Conservation (phyloP, 2,329 filamentous ascomycete species). For the Cladosporium sp. region DNA sequence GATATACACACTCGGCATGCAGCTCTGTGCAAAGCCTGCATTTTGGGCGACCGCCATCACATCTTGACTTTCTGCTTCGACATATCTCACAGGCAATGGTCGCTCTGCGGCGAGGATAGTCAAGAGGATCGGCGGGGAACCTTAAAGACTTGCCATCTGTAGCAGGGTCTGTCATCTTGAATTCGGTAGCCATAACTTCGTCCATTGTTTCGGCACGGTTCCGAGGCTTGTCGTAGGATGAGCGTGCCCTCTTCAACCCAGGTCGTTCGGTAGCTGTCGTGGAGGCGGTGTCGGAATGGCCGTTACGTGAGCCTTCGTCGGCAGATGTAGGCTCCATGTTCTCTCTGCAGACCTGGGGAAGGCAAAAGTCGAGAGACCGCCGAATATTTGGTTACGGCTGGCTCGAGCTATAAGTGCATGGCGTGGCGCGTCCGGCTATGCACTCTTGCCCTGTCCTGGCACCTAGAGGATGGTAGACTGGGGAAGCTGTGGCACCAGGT, state of each 20-base stretch:
- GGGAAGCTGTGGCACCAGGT: slow-evolving; percentile 6
- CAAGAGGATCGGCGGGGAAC: slow-evolving; percentile 22
- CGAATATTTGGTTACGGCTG: neutral
- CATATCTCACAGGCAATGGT: slow-evolving; percentile 34
- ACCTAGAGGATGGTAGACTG: slow-evolving; percentile 7
- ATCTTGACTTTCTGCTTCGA: slow-evolving; percentile 30
- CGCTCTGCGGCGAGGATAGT: slow-evolving; percentile 31
- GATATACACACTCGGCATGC: slow-evolving; percentile 77
- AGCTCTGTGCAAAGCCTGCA: slow-evolving; percentile 80
- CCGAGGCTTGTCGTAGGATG: slow-evolving; percentile 19
- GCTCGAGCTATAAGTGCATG: slow-evolving; percentile 1
- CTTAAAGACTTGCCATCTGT: slow-evolving; percentile 1
- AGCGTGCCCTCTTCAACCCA: slow-evolving; percentile 13
- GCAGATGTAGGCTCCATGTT: slow-evolving; percentile 10
- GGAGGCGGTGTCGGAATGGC: slow-evolving; percentile 1
- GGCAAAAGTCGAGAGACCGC: neutral
- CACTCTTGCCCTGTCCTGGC: neutral
- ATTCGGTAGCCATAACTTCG: slow-evolving; percentile 12
- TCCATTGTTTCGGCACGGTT: slow-evolving; percentile 5
- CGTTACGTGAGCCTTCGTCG: slow-evolving; percentile 10
- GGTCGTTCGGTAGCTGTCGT: slow-evolving; percentile 5
- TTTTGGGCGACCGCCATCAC: slow-evolving; percentile 58
- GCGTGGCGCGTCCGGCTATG: slow-evolving; percentile 9
- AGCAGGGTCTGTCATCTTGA: slow-evolving; percentile 8
- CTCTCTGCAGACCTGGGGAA: neutral